These are phyloP conservation scores for Candida maesae DNA, from an alignment of 805 yeast genomes.

Conservation along the genomic window DNA sequence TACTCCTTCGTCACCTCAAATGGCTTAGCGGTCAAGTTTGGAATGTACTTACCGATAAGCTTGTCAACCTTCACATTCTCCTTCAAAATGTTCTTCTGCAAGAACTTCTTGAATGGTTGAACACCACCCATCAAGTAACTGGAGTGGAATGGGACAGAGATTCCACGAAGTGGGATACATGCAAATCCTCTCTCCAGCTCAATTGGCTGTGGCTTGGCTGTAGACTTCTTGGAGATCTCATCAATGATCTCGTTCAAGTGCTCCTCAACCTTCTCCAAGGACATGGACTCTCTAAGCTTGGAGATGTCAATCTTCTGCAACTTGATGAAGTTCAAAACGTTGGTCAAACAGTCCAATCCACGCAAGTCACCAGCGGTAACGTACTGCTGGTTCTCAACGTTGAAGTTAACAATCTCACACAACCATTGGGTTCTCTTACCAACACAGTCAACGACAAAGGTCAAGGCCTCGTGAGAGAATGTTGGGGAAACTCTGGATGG, in stretches of 20 bases:
- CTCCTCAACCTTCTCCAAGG: constrained; percentile 83
- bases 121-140: constrained; percentile 98
- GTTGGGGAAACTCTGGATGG: constrained; percentile 90
- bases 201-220: constrained; percentile 93
- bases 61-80: constrained; percentile 94
- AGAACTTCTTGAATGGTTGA: constrained; percentile 97
- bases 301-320: constrained; percentile 91
- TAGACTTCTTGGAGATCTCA: constrained; percentile 78
- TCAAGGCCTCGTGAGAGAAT: constrained; percentile 88
- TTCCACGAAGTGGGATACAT: constrained; percentile 96
- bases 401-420: constrained; percentile 95
- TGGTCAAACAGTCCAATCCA: constrained; percentile 88
- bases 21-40: constrained; percentile 97
- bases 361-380: constrained; percentile 99
- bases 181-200: constrained; percentile 98
- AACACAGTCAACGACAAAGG: constrained; percentile 90
- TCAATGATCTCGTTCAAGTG: constrained; percentile 84
- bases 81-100: constrained; percentile 91
- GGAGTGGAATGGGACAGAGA: constrained; percentile 99
- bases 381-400: constrained; percentile 97
- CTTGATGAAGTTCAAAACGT: constrained; percentile 90
- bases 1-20: constrained; percentile 94
- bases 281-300: constrained; percentile 75
- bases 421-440: constrained; percentile 85
- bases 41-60: constrained; percentile 93